Evolutionary conservation across 2,329 filamentous ascomycete genomes (phyloP).

Genomic region (Venturia carpophila): DNA sequence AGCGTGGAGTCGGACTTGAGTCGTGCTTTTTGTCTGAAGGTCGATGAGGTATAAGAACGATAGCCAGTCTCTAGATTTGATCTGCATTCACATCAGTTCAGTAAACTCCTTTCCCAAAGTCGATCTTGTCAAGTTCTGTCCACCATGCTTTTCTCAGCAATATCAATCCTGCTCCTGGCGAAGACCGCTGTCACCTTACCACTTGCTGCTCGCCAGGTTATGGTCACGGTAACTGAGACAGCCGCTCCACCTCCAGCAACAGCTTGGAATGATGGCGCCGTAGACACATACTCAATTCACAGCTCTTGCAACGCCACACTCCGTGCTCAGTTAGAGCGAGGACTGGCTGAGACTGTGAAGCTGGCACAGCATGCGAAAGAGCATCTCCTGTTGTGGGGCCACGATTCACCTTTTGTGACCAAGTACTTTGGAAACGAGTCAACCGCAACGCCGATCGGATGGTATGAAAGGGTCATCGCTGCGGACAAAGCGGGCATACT

Average conservation of each 20-base stretch:
- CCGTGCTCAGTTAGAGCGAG: conserved; percentile 46
- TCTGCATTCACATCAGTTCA: neutral
- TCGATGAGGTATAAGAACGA: neutral
- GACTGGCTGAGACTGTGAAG: conserved; percentile 50
- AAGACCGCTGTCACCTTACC: neutral
- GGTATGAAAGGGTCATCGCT: conserved; percentile 52
- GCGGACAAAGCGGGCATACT: conserved; percentile 50
- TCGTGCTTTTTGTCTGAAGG: neutral
- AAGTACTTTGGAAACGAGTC: conserved; percentile 60
- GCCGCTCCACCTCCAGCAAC: neutral
- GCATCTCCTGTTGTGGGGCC: conserved; percentile 52
- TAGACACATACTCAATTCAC: conserved; percentile 45
- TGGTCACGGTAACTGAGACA: neutral
- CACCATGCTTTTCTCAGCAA: neutral
- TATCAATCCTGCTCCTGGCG: neutral
- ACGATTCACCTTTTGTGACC: conserved; percentile 50
- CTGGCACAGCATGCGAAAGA: conserved; percentile 55
- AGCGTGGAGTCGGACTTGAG: neutral
- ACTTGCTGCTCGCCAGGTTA: neutral
- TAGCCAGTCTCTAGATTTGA: neutral
- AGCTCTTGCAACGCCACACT: conserved; percentile 58
- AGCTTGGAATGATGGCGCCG: neutral
- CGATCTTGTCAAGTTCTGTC: neutral
- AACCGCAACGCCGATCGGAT: conserved; percentile 52
- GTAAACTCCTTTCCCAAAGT: neutral